phyloP scores from a whole-genome alignment of 2,329 filamentous ascomycete species.

The Ophiostoma montium region DNA sequence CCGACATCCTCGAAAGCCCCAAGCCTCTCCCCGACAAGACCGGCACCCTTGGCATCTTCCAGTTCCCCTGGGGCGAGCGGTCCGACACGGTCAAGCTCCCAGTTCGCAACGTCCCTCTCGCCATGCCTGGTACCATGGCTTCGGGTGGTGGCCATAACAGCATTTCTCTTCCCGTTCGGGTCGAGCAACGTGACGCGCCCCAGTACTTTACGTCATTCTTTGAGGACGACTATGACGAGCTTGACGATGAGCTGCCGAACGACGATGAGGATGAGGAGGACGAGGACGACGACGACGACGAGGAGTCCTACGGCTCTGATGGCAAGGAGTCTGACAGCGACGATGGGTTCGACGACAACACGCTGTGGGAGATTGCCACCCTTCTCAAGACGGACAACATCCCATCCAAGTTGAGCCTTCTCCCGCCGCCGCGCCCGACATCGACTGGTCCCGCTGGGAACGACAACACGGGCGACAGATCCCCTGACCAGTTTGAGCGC shows the following conservation, averaged over 20 bases:
- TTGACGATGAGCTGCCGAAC: constrained; percentile 26
- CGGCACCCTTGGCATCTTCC: constrained; percentile 48
- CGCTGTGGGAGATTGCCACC: constrained; percentile 49
- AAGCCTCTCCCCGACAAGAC: constrained; percentile 42
- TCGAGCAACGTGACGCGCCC: constrained; percentile 23
- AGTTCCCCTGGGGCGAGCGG: constrained; percentile 51
- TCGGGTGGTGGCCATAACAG: constrained; percentile 25
- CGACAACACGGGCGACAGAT: constrained; percentile 21
- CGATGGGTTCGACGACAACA: constrained; percentile 46
- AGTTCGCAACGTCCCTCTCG: constrained; percentile 15
- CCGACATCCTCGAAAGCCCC: constrained; percentile 50
- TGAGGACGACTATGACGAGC: constrained; percentile 46
- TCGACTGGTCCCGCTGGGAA: constrained; percentile 17
- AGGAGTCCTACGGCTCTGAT: constrained; percentile 22
- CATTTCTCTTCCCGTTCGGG: constrained; percentile 20
- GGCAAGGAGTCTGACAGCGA: constrained; percentile 22
- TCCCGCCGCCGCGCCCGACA: constrained; percentile 21
- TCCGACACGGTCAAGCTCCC: constrained; percentile 38
- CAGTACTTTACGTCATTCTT: constrained; percentile 41
- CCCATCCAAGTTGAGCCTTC: constrained; percentile 36
- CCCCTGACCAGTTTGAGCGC: constrained; percentile 17
- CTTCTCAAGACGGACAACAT: constrained; percentile 38
- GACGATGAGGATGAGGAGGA: constrained; percentile 27
- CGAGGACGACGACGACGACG: constrained; percentile 23
- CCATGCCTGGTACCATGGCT: constrained; percentile 39